These are phyloP conservation scores for Pseudozyma hubeiensis DNA, from an alignment of 1,284 basidiomycete species.

Conservation along the genomic window DNA sequence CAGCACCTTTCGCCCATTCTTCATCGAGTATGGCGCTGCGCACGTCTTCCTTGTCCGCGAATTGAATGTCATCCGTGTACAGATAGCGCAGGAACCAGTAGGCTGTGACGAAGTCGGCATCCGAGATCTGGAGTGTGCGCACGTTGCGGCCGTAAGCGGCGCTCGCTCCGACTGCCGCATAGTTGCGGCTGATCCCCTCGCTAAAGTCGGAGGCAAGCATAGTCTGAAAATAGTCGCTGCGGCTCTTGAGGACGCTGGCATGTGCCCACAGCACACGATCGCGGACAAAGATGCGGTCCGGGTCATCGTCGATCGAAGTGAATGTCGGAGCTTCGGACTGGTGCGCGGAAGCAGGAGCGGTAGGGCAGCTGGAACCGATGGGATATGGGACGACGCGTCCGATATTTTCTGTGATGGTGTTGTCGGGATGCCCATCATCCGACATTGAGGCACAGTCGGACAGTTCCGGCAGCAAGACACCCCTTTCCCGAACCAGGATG, in stretches of 20 bases:
- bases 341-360: slow-evolving; percentile 12
- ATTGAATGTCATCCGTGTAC: slow-evolving; percentile 76
- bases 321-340: slow-evolving; percentile 13
- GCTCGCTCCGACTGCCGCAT: slow-evolving; percentile 12
- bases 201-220: slow-evolving; percentile 78
- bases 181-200: slow-evolving; percentile 49
- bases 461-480: slow-evolving; percentile 28
- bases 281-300: slow-evolving; percentile 54
- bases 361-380: slow-evolving; percentile 24
- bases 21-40: slow-evolving; percentile 56
- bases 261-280: slow-evolving; percentile 79
- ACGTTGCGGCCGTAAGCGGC: slow-evolving; percentile 29
- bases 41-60: slow-evolving; percentile 59
- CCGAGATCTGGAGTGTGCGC: slow-evolving; percentile 78
- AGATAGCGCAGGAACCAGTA: slow-evolving; percentile 86
- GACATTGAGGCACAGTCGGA: slow-evolving; percentile 6
- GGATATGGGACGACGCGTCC: slow-evolving; percentile 32
- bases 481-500: slow-evolving; percentile 62
- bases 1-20: slow-evolving; percentile 52
- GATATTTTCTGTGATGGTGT: background rate
- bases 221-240: slow-evolving; percentile 83
- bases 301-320: slow-evolving; percentile 18
- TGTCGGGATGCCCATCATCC: slow-evolving; percentile 12
- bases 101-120: slow-evolving; percentile 82
- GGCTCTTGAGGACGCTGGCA: slow-evolving; percentile 69